Evolutionary conservation across 352 stramenopile genomes (phyloP).

Genomic region (Globisporangium heterothallicum): DNA sequence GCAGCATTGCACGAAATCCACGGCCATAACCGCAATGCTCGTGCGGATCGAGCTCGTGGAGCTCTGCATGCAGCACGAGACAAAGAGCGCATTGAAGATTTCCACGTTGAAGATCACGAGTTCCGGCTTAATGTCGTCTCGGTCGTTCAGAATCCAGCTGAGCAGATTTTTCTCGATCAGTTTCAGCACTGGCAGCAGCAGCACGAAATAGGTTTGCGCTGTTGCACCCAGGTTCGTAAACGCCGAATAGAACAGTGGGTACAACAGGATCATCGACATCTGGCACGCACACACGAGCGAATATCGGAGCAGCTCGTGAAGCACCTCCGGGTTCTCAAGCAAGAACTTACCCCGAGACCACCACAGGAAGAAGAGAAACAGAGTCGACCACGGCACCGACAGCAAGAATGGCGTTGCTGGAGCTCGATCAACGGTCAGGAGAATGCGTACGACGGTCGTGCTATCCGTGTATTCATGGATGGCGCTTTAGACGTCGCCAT

Average conservation of each 20-base stretch:
- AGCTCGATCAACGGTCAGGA: slow-evolving; percentile 25
- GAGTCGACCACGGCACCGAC: slow-evolving; percentile 13
- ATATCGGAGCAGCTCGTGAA: neutral
- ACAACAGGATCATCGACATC: neutral
- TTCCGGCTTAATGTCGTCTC: slow-evolving; percentile 21
- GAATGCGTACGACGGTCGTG: slow-evolving; percentile 7
- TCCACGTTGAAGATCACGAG: slow-evolving; percentile 38
- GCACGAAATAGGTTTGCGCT: neutral
- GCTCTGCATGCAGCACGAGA: slow-evolving; percentile 38
- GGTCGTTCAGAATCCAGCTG: neutral
- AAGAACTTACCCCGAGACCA: neutral
- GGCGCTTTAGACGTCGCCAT: too few species aligned
- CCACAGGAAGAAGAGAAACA: neutral
- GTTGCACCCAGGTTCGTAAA: neutral
- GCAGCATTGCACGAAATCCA: slow-evolving; percentile 13
- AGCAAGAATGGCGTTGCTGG: slow-evolving; percentile 40
- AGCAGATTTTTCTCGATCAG: neutral
- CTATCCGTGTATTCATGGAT: too few species aligned
- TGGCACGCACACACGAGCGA: neutral
- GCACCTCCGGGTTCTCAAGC: slow-evolving; percentile 1
- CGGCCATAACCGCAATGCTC: slow-evolving; percentile 16
- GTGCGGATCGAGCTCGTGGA: slow-evolving; percentile 23
- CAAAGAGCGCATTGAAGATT: slow-evolving; percentile 37
- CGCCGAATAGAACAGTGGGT: neutral
- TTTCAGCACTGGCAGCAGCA: neutral